Evolutionary conservation across 306 rosid genomes (phyloP), one percentile per base, ranked within the genome.

Genomic region (Psophocarpus tetragonolobus): DNA sequence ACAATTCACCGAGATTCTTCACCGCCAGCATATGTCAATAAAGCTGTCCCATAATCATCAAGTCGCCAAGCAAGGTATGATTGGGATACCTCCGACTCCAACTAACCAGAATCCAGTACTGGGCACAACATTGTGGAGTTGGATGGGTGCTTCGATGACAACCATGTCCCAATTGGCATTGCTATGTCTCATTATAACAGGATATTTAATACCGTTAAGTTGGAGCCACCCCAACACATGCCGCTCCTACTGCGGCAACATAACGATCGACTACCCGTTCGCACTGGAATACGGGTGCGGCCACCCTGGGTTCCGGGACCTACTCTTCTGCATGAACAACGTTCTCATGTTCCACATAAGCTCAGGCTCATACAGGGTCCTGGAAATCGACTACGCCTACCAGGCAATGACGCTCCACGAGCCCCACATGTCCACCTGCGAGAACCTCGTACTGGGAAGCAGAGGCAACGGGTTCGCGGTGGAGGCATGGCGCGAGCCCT

Each of bases 261-360:
- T 96, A 73, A 96, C 97, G 67, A 44, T 96, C 23, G 98, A 91
- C 56, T 96, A 96, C 83, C 99, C 99, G 6, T 96, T 96, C 54
- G 85, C 97, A 0, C 85, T 90, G 62, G 86, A 85, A 23, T 61
- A 88, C 48, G 99, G 99, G 0, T 96, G 98, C 51, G 99, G 99
- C n/a, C 99, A 96, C 84, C 98, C 96, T 0, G 98, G 98, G 38
- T 96, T 87, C 67, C 89, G 93, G 8, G 98, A 96, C n/a, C 96
- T 96, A 14, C 78, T 96, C 4, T 96, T 76, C 73, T 96, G 99
- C 86, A 90, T 96, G 58, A 96, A 96, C 77, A 88, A 91, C 12
- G 93, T 91, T 12, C 92, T 96, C 20, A 96, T 96, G 98, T 88
- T 91, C 82, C 99, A 96, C 84, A 65, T 96, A 2, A 77, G 74